Base-by-base conservation (phyloP, 2,329 filamentous ascomycete species). In the Epichloe bromicola region DNA sequence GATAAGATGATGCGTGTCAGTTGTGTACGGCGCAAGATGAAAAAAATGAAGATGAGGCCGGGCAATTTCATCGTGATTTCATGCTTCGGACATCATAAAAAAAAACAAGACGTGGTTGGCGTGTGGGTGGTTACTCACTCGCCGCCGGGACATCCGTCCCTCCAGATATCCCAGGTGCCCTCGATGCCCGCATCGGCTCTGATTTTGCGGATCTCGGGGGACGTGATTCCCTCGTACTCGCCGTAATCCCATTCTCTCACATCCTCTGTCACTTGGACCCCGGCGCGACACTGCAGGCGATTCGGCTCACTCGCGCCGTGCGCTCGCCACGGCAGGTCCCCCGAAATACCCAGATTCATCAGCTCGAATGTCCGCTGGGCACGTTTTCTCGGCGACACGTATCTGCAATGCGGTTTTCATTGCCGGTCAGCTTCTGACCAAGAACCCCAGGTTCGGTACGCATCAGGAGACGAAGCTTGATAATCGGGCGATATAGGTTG, bases 321-420 rank as follows among this genome's bases (percentile, higher is more conserved):
- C 15, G 67, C 60, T 36, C 75, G 65, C 88, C 88, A 95, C 0
- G 89, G 89, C 15, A 90, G 72, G 2, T 75, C 55, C 40, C 77
- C 77, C n/a, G 71, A 67, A 62, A 83, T 82, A 47, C 83, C 86
- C 19, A 95, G 72, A 58, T 86, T 79, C 26, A 96, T 80, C 46
- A 96, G 79, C 65, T 95, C 88, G 62, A 96, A 84, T n/a, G 90
- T 97, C 48, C 81, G 78, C 67, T 93, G 89, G 19, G 91, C 88
- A 53, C 90, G 85, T 55, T 78, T 80, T 45, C 90, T 84, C 3
- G 90, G 91, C 2, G 88, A 95, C 40, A 96, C 88, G 67, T 91
- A 95, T 60, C 79, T 84, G 59, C 17, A 23, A 49, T 42, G 14
- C n/a, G 10, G 10, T 34, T 8, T 34, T 8, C n/a, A 20, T 2